A percentile compares a stretch with the other conserved stretches of the same genome.
These are phyloP conservation scores for Annulohypoxylon moriforme DNA, from an alignment of 495 filamentous ascomycete species.

Conservation along the genomic window DNA sequence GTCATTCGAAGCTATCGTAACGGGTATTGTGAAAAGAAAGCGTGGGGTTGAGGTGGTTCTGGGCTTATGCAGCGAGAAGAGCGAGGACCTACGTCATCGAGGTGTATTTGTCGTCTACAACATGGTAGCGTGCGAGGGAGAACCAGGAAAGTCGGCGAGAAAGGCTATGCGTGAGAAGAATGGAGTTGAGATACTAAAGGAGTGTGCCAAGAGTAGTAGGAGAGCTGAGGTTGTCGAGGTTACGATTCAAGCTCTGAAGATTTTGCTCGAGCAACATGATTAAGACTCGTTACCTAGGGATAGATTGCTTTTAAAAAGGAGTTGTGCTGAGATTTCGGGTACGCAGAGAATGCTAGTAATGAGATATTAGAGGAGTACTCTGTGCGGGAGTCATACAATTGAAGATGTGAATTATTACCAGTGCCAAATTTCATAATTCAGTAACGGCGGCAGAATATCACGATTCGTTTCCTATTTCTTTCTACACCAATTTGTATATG, in stretches of 20 bases:
- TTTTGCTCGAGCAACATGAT: slow-evolving; percentile 61
- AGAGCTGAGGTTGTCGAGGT: slow-evolving; percentile 72
- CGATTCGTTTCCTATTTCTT: neutral
- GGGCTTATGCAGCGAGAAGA: slow-evolving; percentile 77
- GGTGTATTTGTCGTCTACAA: slow-evolving; percentile 82
- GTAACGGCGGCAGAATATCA: neutral
- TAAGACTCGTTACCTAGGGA: slow-evolving; percentile 13
- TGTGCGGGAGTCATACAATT: neutral
- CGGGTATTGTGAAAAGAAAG: slow-evolving; percentile 73
- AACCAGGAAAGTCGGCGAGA: slow-evolving; percentile 61
- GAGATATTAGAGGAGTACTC: neutral
- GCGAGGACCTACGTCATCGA: slow-evolving; percentile 78
- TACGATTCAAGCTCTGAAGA: slow-evolving; percentile 71
- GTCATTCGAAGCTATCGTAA: slow-evolving; percentile 76
- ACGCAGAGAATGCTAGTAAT: neutral
- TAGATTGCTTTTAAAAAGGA: neutral
- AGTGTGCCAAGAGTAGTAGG: slow-evolving; percentile 71
- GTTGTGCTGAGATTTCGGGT: neutral
- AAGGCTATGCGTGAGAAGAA: slow-evolving; percentile 59
- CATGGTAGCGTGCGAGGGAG: slow-evolving; percentile 63
- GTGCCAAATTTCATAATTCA: neutral
- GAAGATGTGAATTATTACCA: neutral
- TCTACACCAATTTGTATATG: neutral
- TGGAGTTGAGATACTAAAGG: slow-evolving; percentile 70
- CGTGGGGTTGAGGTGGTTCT: slow-evolving; percentile 77